Conservation (phyloP, 345 rosid genomes). For the Corchorus olitorius region DNA sequence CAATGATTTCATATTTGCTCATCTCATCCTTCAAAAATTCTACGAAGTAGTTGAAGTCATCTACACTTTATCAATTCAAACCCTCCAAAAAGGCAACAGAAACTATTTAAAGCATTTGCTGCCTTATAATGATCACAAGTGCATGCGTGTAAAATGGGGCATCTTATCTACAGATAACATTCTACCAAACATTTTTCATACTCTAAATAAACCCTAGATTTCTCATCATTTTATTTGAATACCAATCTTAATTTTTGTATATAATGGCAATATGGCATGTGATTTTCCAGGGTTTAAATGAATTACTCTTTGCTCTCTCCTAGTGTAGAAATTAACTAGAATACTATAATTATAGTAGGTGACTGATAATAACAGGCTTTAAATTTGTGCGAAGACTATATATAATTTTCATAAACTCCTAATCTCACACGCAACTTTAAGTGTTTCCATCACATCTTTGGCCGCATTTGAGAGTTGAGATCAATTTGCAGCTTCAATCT, state of each 20-base stretch:
- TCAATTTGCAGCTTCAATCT: neutral
- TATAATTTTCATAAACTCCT: neutral
- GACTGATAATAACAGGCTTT: neutral
- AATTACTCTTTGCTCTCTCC: neutral
- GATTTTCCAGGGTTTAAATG: neutral
- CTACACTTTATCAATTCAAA: neutral
- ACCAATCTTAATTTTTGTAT: neutral
- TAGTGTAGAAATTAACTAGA: neutral
- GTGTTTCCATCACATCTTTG: neutral
- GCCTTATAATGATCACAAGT: neutral
- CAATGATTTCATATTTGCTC: neutral
- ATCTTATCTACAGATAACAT: too few relatives aligned
- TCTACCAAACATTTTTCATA: neutral
- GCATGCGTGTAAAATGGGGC: neutral
- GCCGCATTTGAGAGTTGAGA: neutral
- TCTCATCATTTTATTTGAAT: neutral
- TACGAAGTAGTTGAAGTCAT: neutral
- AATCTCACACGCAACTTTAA: neutral
- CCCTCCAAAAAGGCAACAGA: neutral
- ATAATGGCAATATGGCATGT: neutral
- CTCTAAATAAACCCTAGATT: neutral
- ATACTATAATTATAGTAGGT: neutral
- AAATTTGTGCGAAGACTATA: neutral
- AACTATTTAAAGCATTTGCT: neutral
- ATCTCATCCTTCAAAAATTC: neutral